Evolutionary conservation across 495 filamentous ascomycete species (phyloP), one percentile per base, ranked within the genome.

Genomic region (Pseudoneurospora amorphoporcata): DNA sequence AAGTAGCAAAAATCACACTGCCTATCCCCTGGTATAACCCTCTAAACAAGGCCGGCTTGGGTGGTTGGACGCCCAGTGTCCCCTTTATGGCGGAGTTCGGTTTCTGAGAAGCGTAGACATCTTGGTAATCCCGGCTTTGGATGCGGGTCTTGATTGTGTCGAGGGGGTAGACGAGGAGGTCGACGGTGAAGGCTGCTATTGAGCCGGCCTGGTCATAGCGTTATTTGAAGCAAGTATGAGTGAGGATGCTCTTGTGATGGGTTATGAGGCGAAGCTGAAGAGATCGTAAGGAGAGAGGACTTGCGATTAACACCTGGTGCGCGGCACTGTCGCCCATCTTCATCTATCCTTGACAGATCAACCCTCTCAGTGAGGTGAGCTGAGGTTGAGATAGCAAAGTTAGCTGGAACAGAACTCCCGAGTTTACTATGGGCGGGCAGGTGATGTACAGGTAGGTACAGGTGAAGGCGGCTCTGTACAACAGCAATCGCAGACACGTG

Each of bases 11-110:
- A 6, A 97, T 89, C 3, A 97, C 91, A 77, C 92, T 94, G 69
- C 93, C 93, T 8, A 97, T 87, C 5, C 94, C 94, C 81, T 97
- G 94, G 76, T 97, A 97, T 16, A 97, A 75, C 0, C 94, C 94
- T 6, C 86, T 84, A 72, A 94, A 92, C 7, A 93, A 3, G 0
- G 23, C 84, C 0, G 87, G 77, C 39, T 84, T 78, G 14, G 80
- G 75, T 5, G 86, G 80, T 42, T 86, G 88, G 35, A 90, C 79
- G 2, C 83, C 82, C 29, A 86, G 83, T 16, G 84, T 88, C 0
- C 85, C 81, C 82, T 81, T 79, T 88, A 80, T 58, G 83, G 86
- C 79, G 3, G 32, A 65, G 23, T 37, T 17, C 2, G 7, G 12
- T 17, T n/a, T 40, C 3, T n/a, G n/a, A 7, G 58, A 35, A n/a